Conservation (phyloP, 176 grass and related monocot genomes). For the Zoysia pacifica region DNA sequence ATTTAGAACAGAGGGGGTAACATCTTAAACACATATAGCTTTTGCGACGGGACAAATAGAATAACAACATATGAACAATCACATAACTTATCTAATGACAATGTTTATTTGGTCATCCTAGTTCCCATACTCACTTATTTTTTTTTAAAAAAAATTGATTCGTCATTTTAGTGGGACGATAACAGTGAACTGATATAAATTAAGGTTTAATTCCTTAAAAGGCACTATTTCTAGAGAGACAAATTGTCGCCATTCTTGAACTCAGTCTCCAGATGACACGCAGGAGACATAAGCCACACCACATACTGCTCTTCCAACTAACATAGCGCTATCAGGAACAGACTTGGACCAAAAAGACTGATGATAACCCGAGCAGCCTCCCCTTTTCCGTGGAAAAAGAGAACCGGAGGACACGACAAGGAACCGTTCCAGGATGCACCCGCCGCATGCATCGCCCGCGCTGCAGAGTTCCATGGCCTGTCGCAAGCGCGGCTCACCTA, state of each 20-base stretch:
- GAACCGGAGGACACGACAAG: neutral
- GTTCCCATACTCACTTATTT: no score
- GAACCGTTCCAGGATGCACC: neutral
- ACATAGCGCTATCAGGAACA: neutral
- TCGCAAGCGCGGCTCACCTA: neutral
- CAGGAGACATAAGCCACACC: neutral
- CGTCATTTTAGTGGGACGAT: no score
- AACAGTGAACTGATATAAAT: no score
- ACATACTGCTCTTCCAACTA: neutral
- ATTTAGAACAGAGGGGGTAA: no score
- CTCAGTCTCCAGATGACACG: neutral
- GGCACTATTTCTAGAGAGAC: neutral
- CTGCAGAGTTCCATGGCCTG: neutral
- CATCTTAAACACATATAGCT: no score
- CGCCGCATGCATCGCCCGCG: neutral
- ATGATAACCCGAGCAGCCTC: neutral
- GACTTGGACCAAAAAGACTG: conserved; percentile 5
- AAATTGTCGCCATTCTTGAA: neutral
- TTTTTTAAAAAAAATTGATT: no score
- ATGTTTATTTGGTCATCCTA: no score
- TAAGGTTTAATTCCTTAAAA: no score
- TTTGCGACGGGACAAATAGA: no score
- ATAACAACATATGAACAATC: no score
- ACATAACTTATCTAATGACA: no score
- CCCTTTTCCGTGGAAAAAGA: conserved; percentile 34